phyloP scores from a whole-genome alignment of 305 asterid genomes.

The Coffea humblotiana region DNA sequence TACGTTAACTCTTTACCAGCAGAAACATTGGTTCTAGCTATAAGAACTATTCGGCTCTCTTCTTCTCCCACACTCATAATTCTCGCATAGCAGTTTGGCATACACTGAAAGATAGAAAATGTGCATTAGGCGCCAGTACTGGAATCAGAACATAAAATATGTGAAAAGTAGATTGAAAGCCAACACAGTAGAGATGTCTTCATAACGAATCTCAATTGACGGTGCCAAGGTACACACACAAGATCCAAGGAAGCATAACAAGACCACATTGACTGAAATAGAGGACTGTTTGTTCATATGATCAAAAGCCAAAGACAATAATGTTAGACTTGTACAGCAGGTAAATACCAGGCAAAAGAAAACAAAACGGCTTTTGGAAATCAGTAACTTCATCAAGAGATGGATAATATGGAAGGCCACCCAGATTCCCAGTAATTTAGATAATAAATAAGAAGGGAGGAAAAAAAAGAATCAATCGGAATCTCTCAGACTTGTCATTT shows the following conservation, averaged over 20 bases:
- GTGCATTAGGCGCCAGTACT: not conserved
- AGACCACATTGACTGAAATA: not conserved
- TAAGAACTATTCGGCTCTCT: conserved; percentile 82
- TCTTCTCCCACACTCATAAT: conserved; percentile 71
- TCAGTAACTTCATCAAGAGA: not conserved
- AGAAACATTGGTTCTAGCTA: conserved; percentile 69
- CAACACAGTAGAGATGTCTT: not conserved
- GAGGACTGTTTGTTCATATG: not conserved
- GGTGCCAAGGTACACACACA: not conserved
- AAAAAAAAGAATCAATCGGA: not conserved
- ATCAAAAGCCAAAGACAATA: not conserved
- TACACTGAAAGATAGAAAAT: conserved; percentile 58
- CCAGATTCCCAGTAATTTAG: not conserved
- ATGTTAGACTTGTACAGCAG: too few relatives aligned
- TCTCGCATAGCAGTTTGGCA: conserved; percentile 96
- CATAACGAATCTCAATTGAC: not conserved
- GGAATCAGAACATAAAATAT: not conserved
- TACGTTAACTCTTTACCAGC: conserved; percentile 96
- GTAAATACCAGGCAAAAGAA: not conserved
- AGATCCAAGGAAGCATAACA: not conserved
- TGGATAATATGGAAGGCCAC: not conserved
- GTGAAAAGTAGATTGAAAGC: not conserved
- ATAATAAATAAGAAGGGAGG: not conserved
- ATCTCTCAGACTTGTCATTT: not conserved
- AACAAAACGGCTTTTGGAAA: not conserved